phyloP scores from a whole-genome alignment of 2,329 filamentous ascomycete species.

The Clonostachys rosea region DNA sequence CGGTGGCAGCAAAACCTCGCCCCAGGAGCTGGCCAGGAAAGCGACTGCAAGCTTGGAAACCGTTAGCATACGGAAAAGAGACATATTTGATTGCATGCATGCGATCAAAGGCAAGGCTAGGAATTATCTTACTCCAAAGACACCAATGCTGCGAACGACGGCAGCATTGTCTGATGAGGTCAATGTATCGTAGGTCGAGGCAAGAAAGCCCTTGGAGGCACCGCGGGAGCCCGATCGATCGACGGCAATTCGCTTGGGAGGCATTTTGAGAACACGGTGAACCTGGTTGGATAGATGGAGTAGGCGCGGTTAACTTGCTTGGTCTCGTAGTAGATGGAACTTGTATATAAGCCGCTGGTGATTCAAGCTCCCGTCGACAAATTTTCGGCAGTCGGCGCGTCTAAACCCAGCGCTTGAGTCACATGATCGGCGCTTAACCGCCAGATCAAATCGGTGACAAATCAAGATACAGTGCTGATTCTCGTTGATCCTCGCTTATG shows the following conservation, averaged over 20 bases:
- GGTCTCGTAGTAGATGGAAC: neutral
- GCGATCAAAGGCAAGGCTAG: neutral
- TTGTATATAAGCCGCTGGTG: neutral
- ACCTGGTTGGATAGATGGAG: neutral
- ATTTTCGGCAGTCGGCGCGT: neutral
- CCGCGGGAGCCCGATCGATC: slow-evolving; percentile 36
- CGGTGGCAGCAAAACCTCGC: slow-evolving; percentile 64
- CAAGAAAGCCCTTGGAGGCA: slow-evolving; percentile 46
- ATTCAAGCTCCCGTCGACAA: neutral
- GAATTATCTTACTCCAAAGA: slow-evolving; percentile 58
- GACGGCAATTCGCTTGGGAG: slow-evolving; percentile 55
- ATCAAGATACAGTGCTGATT: no score
- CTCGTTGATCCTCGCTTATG: no score
- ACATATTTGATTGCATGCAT: neutral
- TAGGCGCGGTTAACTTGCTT: neutral
- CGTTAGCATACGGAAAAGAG: neutral
- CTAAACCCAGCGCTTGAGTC: neutral
- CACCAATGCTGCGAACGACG: slow-evolving; percentile 61
- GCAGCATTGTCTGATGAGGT: slow-evolving; percentile 65
- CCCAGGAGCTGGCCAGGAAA: slow-evolving; percentile 64
- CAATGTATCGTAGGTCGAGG: slow-evolving; percentile 55
- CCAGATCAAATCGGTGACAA: no score
- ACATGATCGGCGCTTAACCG: neutral
- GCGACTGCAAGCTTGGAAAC: slow-evolving; percentile 52
- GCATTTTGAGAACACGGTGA: slow-evolving; percentile 48